Base-by-base conservation (phyloP, 2,329 filamentous ascomycete genomes). In the Colletotrichum melonis region DNA sequence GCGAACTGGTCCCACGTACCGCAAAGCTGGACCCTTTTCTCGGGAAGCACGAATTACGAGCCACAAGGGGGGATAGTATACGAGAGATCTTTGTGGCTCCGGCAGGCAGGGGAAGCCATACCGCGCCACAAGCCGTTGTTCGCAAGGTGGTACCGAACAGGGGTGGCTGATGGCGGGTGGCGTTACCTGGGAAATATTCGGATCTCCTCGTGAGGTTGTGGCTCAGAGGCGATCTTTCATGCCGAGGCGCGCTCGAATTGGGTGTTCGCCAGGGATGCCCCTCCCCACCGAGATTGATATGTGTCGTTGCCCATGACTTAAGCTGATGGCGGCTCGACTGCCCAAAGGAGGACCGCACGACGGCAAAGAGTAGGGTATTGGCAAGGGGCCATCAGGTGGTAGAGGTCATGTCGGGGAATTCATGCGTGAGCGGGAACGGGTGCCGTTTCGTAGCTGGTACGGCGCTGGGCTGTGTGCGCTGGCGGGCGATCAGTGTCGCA, bases 161-260 rank as follows among this genome's bases (percentile, higher is more conserved):
- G 67, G 63, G 66, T 24, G 46, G 30, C 54, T 54, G 32, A 64
- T 26, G 60, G 67, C 35, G 60, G 67, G 70, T 70, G 70, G 70
- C 70, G 60, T 73, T 24, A 24, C 24, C 67, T 65, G 35, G 60
- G 22, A 73, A 54, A 26, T 57, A 52, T 57, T 66, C 67, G 35
- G 69, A 72, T 67, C 28, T 63, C n/a, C 35, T 42, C 67, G 42
- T 49, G 42, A 49, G 19, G 19, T n/a, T 49, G 72, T 72, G 72
- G 72, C 72, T 74, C 63, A 74, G 72, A 63, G 72, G 59, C 63
- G 72, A 74, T 74, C 72, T 46, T 72, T 74, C 54, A 72, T 74
- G 72, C 72, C 59, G 30, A 49, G 55, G 35, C 52, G 67, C 62
- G 19, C 42, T 66, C 60, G 35, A 66, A 55, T 60, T 26, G 55